These are phyloP conservation scores for Rhizophagus prolifer DNA, from an alignment of 192 early-diverging fungal species.

Conservation along the genomic window DNA sequence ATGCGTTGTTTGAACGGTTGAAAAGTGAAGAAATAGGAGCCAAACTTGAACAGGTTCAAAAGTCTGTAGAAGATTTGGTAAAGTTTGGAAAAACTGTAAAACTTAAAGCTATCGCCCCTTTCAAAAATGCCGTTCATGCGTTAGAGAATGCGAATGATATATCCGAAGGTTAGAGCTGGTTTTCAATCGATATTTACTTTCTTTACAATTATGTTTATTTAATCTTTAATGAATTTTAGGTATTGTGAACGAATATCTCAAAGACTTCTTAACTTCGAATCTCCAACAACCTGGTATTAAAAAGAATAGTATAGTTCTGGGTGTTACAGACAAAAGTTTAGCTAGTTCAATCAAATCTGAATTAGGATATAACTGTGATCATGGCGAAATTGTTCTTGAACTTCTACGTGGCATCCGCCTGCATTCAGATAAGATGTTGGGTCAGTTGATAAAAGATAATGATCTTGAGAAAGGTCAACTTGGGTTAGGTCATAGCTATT, in stretches of 20 bases:
- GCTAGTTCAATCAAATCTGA: constrained; percentile 18
- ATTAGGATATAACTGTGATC: constrained; percentile 24
- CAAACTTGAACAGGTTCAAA: constrained; percentile 87
- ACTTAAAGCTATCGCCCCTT: constrained; percentile 94
- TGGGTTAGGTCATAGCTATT: constrained; percentile 97
- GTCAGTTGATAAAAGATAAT: constrained; percentile 81
- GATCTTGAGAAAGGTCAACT: constrained; percentile 94
- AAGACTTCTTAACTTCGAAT: constrained; percentile 95
- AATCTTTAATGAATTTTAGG: constrained; percentile 46
- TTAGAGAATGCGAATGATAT: constrained; percentile 98
- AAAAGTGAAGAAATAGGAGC: constrained; percentile 94
- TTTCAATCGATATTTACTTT: background rate
- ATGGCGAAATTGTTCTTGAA: constrained; percentile 77
- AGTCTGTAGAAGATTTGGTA: constrained; percentile 76
- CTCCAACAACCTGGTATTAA: constrained; percentile 78
- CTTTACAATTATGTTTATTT: background rate
- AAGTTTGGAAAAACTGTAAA: constrained; percentile 90
- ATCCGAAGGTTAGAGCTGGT: constrained; percentile 77
- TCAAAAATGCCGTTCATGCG: constrained; percentile 95
- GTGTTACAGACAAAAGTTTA: constrained; percentile 24
- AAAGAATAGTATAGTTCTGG: constrained; percentile 2
- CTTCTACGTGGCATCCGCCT: constrained; percentile 92
- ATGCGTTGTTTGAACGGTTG: constrained; percentile 92
- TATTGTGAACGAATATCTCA: constrained; percentile 82
- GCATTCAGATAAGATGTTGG: constrained; percentile 84